Evolutionary conservation across 495 filamentous ascomycete species (phyloP), one percentile per base, ranked within the genome.

Genomic region (Aspergillus saccharolyticus): DNA sequence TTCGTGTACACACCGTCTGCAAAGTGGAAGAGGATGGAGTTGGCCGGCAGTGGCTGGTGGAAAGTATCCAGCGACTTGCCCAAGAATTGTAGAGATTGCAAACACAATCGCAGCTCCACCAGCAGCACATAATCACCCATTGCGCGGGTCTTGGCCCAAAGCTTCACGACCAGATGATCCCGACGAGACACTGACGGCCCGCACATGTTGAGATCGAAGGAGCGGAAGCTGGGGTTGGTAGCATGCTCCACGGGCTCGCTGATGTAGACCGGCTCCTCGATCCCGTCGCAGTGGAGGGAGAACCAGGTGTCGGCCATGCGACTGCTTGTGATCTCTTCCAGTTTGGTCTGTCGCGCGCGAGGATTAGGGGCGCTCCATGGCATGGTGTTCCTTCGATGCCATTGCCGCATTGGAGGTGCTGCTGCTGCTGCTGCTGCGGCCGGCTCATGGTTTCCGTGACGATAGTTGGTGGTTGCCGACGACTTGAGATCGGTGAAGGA

Each of bases 281-380:
- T 68, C 1, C 73, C 80, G 8, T 80, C 78, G 57, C 82, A 83
- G 72, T 96, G 92, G 21, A 98, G 70, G 0, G 89, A 87, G 68
- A 96, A 95, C 81, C 96, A 97, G 10, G 85, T 83, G 70, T 96
- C 89, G n/a, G 85, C 89, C 76, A 95, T 86, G 53, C 84, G 81
- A 59, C 75, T 83, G 28, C 82, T 81, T 19, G 85, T 83, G 2
- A 86, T 80, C 61, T 90, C 83, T 63, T 94, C 88, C 45, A 96
- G 71, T 62, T 83, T 88, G 63, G 86, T 83, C 78, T 96, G 91
- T 60, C 89, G 68, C 17, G 77, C 79, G 25, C 78, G 76, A 0
- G 89, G 87, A 52, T 80, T 85, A n/a, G 82, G 79, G 58, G 80
- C 83, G 43, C 75, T 80, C 78, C 91, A 88, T 45, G 83, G 83